Conservation (phyloP, 176 grass and related monocot genomes). For the maize (Zea mays) region Zm-B73-REFERENCE-NAM-5.0 NC_050103.1:96535001-96535500, state of each 20-base stretch:
- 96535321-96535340: conserved; percentile 35
- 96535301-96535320: conserved; percentile 34
- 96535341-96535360: conserved; percentile 45
- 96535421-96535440: conserved; percentile 27
- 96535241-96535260: conserved; percentile 17
- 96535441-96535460: background rate
- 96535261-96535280: background rate
- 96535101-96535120: conserved; percentile 23
- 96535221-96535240: conserved; percentile 41
- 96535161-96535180: background rate
- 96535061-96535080: background rate
- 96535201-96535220: background rate
- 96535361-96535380: conserved; percentile 41
- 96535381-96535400: conserved; percentile 41
- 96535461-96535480: background rate
- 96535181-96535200: background rate
- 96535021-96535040: background rate
- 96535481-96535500: background rate
- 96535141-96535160: no score
- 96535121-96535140: background rate
- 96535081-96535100: background rate
- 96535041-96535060: background rate
- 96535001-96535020: background rate
- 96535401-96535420: conserved; percentile 25
- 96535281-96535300: background rate